Evolutionary conservation across 805 yeast genomes (phyloP).

Genomic region (Yarrowia porcina): DNA sequence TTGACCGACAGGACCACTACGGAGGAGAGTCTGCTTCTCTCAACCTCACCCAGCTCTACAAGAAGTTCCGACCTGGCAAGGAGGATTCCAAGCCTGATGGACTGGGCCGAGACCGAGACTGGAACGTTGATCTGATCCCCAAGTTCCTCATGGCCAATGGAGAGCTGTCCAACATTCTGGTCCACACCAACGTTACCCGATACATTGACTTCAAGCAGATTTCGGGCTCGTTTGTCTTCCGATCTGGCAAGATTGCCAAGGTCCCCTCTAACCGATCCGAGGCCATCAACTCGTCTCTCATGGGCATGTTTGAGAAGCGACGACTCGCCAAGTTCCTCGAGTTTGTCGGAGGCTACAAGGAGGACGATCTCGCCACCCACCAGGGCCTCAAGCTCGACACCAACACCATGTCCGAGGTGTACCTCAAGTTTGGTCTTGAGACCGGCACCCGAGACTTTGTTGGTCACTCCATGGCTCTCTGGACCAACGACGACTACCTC

Average conservation of each 20-base stretch:
- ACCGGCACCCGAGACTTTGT: conserved; percentile 92
- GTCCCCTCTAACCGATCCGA: conserved; percentile 91
- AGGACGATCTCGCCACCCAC: conserved; percentile 74
- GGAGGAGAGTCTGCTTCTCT: conserved; percentile 59
- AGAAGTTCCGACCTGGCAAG: conserved; percentile 81
- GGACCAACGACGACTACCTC: conserved; percentile 88
- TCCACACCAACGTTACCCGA: conserved; percentile 93
- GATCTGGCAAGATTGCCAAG: conserved; percentile 86
- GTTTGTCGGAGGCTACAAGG: conserved; percentile 77
- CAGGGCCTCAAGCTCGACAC: conserved; percentile 78
- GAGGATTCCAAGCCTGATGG: conserved; percentile 54
- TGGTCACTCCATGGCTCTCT: conserved; percentile 98
- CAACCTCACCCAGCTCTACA: conserved; percentile 52
- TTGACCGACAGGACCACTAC: conserved; percentile 93
- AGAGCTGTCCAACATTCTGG: conserved; percentile 89
- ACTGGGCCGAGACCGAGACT: conserved; percentile 89
- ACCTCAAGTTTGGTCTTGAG: conserved; percentile 84
- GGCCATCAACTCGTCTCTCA: conserved; percentile 84
- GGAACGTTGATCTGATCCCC: conserved; percentile 97
- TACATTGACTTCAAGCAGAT: conserved; percentile 96
- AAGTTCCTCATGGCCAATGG: conserved; percentile 97
- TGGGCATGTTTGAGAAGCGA: conserved; percentile 95
- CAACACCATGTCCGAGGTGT: conserved; percentile 88
- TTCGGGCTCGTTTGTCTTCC: conserved; percentile 91
- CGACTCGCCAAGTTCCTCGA: conserved; percentile 90